Percentiles rank a stretch among this genome's conserved stretches.
Evolutionary conservation across 2,329 filamentous ascomycete genomes (phyloP).

Genomic region (Colletotrichum brevisporum): DNA sequence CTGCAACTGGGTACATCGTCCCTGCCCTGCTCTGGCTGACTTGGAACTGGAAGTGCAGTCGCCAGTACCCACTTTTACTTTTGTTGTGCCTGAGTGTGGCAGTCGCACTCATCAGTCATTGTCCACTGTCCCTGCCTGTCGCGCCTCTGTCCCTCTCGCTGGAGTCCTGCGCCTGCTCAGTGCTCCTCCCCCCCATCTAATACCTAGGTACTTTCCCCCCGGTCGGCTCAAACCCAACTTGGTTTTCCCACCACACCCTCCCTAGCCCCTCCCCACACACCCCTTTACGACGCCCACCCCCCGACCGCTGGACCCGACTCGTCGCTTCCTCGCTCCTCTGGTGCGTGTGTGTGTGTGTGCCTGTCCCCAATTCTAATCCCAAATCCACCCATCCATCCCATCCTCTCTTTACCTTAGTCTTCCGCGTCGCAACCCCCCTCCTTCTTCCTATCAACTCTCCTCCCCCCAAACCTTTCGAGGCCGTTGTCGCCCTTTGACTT

Average conservation of each 20-base stretch:
- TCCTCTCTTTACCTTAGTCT: slow-evolving; percentile 41
- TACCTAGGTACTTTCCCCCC: slow-evolving; percentile 4
- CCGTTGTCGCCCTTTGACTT: slow-evolving; percentile 43
- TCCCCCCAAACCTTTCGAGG: slow-evolving; percentile 46
- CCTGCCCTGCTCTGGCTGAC: slow-evolving; percentile 14
- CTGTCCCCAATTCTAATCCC: slow-evolving; percentile 40
- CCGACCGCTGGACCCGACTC: slow-evolving; percentile 37
- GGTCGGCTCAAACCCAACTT: slow-evolving; percentile 33
- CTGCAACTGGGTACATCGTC: slow-evolving; percentile 11
- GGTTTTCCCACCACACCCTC: slow-evolving; percentile 34
- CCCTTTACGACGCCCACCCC: slow-evolving; percentile 26
- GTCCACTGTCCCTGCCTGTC: slow-evolving; percentile 10
- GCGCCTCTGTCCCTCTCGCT: slow-evolving; percentile 18
- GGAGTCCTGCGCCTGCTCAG: slow-evolving; percentile 8
- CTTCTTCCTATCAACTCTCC: slow-evolving; percentile 48
- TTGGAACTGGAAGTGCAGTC: slow-evolving; percentile 29
- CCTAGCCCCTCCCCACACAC: slow-evolving; percentile 14
- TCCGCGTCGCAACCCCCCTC: slow-evolving; percentile 43
- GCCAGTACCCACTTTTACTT: slow-evolving; percentile 12
- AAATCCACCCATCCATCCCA: slow-evolving; percentile 40
- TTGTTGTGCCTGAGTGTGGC: slow-evolving; percentile 2
- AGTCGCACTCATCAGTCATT: not conserved
- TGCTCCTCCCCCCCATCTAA: slow-evolving; percentile 1
- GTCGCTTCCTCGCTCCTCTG: slow-evolving; percentile 35
- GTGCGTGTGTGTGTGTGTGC: slow-evolving; percentile 17